These are phyloP conservation scores for Mortierella hygrophila DNA, from an alignment of 192 early-diverging fungal genomes.

Conservation along the genomic window DNA sequence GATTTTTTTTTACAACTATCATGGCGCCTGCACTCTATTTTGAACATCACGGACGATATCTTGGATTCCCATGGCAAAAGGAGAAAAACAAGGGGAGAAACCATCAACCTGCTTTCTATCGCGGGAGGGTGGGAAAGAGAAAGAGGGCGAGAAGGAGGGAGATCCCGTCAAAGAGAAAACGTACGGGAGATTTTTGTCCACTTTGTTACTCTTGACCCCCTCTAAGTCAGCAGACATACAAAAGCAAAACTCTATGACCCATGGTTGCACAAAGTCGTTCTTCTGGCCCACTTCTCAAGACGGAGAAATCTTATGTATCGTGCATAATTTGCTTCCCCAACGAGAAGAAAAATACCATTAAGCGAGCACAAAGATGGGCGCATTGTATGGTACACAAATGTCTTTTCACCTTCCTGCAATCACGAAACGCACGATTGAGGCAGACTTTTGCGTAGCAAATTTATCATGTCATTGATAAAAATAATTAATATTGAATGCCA, in stretches of 20 bases:
- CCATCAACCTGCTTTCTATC: too few species aligned
- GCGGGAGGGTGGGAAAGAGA: too few species aligned
- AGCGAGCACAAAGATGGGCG: not conserved
- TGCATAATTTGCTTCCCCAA: not conserved
- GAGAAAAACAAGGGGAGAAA: too few species aligned
- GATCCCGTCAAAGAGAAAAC: not conserved
- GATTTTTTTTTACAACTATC: not conserved
- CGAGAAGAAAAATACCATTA: not conserved
- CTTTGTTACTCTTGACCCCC: not conserved
- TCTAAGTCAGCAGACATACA: conserved; percentile 27
- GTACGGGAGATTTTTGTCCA: not conserved
- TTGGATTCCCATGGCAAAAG: too few species aligned
- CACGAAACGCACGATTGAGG: not conserved
- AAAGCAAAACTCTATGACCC: not conserved
- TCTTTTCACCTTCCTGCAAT: not conserved
- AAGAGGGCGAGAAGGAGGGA: too few species aligned
- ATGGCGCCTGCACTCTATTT: too few species aligned
- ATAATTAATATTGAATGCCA: not conserved
- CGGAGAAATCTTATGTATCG: not conserved
- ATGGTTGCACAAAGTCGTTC: conserved; percentile 25
- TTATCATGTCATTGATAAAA: not conserved
- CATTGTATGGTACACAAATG: not conserved
- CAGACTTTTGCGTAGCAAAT: not conserved
- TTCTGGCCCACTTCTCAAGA: not conserved
- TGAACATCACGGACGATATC: too few species aligned